Conservation (phyloP, 1,284 basidiomycete species). For the Cystobasidium slooffiae region DNA sequence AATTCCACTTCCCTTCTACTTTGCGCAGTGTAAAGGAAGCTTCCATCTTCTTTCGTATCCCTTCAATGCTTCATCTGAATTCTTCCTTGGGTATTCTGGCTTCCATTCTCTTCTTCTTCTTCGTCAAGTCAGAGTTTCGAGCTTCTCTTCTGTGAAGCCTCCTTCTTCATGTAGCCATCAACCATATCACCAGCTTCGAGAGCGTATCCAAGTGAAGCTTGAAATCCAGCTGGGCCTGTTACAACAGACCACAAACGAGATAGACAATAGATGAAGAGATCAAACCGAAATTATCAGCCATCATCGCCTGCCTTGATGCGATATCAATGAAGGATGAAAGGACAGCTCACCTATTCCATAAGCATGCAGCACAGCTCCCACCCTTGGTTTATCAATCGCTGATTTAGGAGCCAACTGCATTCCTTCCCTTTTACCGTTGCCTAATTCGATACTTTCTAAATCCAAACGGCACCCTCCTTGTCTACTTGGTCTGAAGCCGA, state of each 20-base stretch:
- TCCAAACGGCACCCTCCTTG: constrained; percentile 72
- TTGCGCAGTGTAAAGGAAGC: too few species aligned
- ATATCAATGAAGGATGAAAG: neutral
- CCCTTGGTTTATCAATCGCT: constrained; percentile 60
- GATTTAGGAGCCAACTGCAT: constrained; percentile 54
- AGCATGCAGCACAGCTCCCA: constrained; percentile 69
- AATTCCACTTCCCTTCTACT: too few species aligned
- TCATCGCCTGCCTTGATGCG: neutral
- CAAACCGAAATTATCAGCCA: too few species aligned
- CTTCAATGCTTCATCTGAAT: neutral
- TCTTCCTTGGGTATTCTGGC: neutral
- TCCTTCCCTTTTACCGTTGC: constrained; percentile 56
- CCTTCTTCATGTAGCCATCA: constrained; percentile 26
- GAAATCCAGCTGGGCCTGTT: constrained; percentile 55
- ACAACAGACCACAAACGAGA: constrained; percentile 34
- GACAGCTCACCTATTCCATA: constrained; percentile 62
- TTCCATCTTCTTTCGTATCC: neutral
- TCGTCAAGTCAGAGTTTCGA: neutral
- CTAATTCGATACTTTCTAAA: constrained; percentile 62
- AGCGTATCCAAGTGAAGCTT: constrained; percentile 54
- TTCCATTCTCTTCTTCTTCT: neutral
- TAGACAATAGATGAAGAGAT: too few species aligned
- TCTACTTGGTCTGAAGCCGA: constrained; percentile 72
- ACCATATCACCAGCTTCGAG: constrained; percentile 52
- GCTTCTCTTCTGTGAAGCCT: neutral